phyloP scores from a whole-genome alignment of 768 basidiomycete species.

The Suillus plorans region DNA sequence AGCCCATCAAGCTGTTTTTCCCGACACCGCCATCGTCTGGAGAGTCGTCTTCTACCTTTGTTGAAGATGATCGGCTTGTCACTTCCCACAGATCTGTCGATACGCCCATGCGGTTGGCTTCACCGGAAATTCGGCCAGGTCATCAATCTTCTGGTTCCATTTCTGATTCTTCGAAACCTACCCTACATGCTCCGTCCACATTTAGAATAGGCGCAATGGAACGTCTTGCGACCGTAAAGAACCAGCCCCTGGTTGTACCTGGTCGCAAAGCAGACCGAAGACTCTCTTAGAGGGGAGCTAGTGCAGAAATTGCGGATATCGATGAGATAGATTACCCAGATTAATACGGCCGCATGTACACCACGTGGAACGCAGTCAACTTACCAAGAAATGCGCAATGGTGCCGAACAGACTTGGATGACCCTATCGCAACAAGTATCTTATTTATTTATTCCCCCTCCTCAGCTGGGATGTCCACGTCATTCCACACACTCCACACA shows the following conservation, averaged over 20 bases:
- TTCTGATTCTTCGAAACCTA: not conserved
- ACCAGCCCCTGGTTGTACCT: not conserved
- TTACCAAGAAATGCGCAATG: not conserved
- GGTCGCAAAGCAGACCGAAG: not conserved
- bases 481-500: not conserved
- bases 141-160: not conserved
- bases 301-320: not conserved
- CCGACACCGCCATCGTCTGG: not conserved
- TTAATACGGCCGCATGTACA: not conserved
- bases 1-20: not conserved
- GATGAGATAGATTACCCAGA: not conserved
- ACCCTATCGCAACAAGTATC: not conserved
- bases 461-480: not conserved
- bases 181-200: not conserved
- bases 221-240: not conserved
- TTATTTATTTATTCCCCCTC: not conserved
- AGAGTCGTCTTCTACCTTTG: not conserved
- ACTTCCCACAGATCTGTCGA: not conserved
- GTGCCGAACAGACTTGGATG: not conserved
- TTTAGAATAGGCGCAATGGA: not conserved
- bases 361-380: not conserved
- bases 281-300: not conserved
- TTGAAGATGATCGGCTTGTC: not conserved
- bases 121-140: not conserved
- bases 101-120: not conserved